phyloP scores from a whole-genome alignment of 345 rosid genomes.

The Crucihimalaya himalaica region DNA sequence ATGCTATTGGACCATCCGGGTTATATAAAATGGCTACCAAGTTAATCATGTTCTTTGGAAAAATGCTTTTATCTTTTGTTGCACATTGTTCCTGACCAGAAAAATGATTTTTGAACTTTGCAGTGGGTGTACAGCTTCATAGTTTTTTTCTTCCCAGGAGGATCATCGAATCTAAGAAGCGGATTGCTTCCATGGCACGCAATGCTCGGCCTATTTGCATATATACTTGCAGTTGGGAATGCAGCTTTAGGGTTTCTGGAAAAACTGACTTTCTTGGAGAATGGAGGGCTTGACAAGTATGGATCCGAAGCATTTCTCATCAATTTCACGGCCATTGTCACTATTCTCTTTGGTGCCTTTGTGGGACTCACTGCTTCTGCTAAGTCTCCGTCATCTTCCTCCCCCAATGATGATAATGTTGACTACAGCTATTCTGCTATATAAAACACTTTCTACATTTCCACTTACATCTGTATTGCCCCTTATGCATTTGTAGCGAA shows the following conservation, averaged over 20 bases:
- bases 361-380: constrained; percentile 61
- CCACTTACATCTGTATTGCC: constrained; percentile 11
- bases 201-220: constrained; percentile 64
- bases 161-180: constrained; percentile 47
- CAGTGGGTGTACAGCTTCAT: constrained; percentile 91
- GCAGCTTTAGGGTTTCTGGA: constrained; percentile 78
- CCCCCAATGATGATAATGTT: constrained; percentile 39
- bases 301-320: constrained; percentile 87
- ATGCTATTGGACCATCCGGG: not conserved
- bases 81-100: constrained; percentile 10
- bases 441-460: constrained; percentile 25
- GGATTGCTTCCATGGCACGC: constrained; percentile 81
- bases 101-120: constrained; percentile 17
- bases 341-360: constrained; percentile 68
- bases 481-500: constrained; percentile 11
- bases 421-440: constrained; percentile 58
- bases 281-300: constrained; percentile 65
- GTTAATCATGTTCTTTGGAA: not conserved
- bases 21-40: not conserved
- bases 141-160: constrained; percentile 84
- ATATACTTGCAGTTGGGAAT: constrained; percentile 60
- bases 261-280: constrained; percentile 90
- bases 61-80: not conserved
- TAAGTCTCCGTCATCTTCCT: constrained; percentile 38
- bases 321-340: constrained; percentile 79